Base-by-base conservation (phyloP, 2,329 filamentous ascomycete species). In the Sclerotinia glacialis region DNA sequence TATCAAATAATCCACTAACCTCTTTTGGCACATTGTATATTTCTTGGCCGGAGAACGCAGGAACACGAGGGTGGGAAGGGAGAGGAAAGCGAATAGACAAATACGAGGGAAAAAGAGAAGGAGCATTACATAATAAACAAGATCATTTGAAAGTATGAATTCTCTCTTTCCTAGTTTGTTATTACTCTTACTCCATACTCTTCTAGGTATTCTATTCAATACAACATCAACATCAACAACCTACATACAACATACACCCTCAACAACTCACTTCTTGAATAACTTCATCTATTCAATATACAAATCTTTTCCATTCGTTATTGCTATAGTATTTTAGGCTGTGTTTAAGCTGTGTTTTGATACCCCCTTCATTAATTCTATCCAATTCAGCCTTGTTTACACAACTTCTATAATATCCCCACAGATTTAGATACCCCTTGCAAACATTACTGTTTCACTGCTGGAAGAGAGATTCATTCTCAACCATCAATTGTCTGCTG, bases 31-130 rank as follows among this genome's bases (percentile, higher is more conserved):
- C 11, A 40, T 62, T 52, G 28, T 40, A 14, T 52, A n/a, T n/a
- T 49, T 23, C 52, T 58, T 49, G 52, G 54, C 28, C 42, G 52
- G 52, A 53, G 62, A 64, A 64, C 59, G 62, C 42, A 64, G 62
- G 62, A 64, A 64, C 62, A 58, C 52, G 62, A 58, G 42, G 21
- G 34, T n/a, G 44, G 21, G 21, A 31, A 6, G 40, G 37, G 46
- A 62, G 14, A 14, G 34, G 49, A 21, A 23, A 56, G 54, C 37
- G n/a, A 56, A 40, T 16, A 40, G n/a, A 12, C 53, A 37, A 26
- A 56, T 56, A 56, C 34, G 53, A 56, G 34, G 11, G 6, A 18
- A 18, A 11, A 31, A 21, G 6, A 8, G 6, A 31, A 53, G 50
- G 31, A 53, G 31, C 21, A 42, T 40, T 23, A 42, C 37, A 58